Evolutionary conservation across 2,329 filamentous ascomycete genomes (phyloP).

Genomic region (Botrytis elliptica): DNA sequence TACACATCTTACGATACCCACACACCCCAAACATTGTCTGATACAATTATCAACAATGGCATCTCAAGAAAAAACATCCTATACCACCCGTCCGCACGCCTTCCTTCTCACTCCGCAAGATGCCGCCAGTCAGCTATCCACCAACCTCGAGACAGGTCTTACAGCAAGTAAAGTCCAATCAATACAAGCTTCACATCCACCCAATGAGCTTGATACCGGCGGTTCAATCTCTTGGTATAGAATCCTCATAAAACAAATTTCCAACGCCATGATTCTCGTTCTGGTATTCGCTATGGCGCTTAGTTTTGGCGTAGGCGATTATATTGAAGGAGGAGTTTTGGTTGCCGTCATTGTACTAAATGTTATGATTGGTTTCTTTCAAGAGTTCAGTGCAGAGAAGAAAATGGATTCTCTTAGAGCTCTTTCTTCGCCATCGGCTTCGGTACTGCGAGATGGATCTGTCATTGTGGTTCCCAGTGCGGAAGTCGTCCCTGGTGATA

Average conservation of each 20-base stretch:
- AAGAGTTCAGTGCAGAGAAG: constrained; percentile 53
- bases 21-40: neutral
- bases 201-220: constrained; percentile 41
- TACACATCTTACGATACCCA: neutral
- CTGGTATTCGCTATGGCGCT: constrained; percentile 58
- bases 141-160: constrained; percentile 66
- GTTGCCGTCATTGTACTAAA: constrained; percentile 58
- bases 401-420: constrained; percentile 53
- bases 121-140: constrained; percentile 61
- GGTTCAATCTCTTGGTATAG: constrained; percentile 66
- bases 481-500: constrained; percentile 70
- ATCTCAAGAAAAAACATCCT: constrained; percentile 6
- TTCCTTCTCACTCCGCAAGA: constrained; percentile 61
- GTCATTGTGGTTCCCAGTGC: constrained; percentile 51
- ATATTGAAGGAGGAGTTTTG: constrained; percentile 60
- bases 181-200: constrained; percentile 58
- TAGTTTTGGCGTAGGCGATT: constrained; percentile 57
- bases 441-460: constrained; percentile 50
- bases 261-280: constrained; percentile 69
- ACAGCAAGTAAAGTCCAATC: constrained; percentile 57
- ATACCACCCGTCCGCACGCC: constrained; percentile 46
- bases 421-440: constrained; percentile 50
- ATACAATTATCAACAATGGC: neutral
- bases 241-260: constrained; percentile 64
- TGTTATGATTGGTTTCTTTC: constrained; percentile 56